Base-by-base conservation (phyloP, 257 asterid genomes). In the Rauvolfia tetraphylla region DNA sequence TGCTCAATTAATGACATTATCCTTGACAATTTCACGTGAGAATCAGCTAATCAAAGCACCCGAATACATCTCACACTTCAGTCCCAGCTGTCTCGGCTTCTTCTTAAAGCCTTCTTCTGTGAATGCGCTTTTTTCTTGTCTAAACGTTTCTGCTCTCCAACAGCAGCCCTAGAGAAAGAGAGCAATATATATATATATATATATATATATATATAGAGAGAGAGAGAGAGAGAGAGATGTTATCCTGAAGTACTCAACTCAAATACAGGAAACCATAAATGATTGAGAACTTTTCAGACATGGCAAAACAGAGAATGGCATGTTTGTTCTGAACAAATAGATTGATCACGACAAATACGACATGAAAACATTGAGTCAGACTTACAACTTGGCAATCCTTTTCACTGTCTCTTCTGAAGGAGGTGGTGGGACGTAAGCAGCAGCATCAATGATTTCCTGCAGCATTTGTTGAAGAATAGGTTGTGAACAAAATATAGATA, bases 381-480 rank as follows among this genome's bases (percentile, higher is more conserved):
- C 98, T 91, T 90, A 95, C 99, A 95, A 74, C 81, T 86, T 84
- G 23, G 78, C 65, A 36, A 95, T 90, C 88, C 83, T 90, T 83
- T 85, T 89, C 74, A 85, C 84, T 4, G 89, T 89, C 87, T 91
- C 97, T 84, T 84, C 85, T 54, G 99, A 88, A 80, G 97, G 99
- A 82, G 97, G 95, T 33, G 89, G 91, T 10, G 99, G 97, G 38
- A 89, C 97, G 74, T 95, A 95, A 3, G 97, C 90, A 74, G 99
- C 99, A 78, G 88, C 96, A 76, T 95, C 97, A 66, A 95, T 90
- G 79, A 95, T 95, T 66, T 85, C 96, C 99, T 95, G 91, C 74
- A 76, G 68, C 82, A 76, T 80, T 38, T 82, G 78, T 77, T 73
- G 31, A 34, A 78, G 65, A 79, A 69, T n/a, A 48, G 59, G 11